phyloP scores from a whole-genome alignment of 805 yeast genomes.

The Nematodospora valgi region DNA sequence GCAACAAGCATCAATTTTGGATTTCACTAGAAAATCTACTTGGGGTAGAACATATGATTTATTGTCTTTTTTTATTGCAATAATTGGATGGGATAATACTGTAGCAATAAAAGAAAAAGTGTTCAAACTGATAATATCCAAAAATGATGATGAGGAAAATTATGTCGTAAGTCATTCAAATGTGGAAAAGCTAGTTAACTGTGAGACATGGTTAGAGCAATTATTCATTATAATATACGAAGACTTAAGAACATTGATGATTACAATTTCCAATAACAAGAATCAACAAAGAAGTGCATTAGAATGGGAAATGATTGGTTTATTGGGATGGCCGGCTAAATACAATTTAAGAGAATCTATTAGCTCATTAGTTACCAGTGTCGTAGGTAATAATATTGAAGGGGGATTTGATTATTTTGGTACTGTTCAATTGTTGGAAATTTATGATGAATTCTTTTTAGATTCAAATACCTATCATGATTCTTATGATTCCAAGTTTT shows the following conservation, averaged over 20 bases:
- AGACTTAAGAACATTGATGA: constrained; percentile 38
- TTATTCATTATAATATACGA: constrained; percentile 68
- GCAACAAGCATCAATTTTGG: constrained; percentile 25
- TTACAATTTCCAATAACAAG: constrained; percentile 19
- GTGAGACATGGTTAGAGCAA: constrained; percentile 80
- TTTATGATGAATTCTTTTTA: constrained; percentile 42
- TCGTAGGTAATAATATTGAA: constrained; percentile 45
- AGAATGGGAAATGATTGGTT: constrained; percentile 74
- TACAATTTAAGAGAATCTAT: constrained; percentile 36
- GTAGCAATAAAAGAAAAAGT: constrained; percentile 62
- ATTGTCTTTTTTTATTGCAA: constrained; percentile 61
- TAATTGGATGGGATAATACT: constrained; percentile 80
- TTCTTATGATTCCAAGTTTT: constrained; percentile 23
- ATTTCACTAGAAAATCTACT: constrained; percentile 31
- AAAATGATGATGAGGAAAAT: background rate
- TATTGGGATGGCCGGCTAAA: constrained; percentile 45
- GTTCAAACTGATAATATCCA: constrained; percentile 31
- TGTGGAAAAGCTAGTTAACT: constrained; percentile 23
- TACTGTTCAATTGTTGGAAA: constrained; percentile 45
- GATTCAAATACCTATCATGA: constrained; percentile 30
- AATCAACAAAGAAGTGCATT: constrained; percentile 51
- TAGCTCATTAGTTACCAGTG: constrained; percentile 41
- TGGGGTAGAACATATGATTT: constrained; percentile 58
- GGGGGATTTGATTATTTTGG: constrained; percentile 65
- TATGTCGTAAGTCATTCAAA: background rate